Evolutionary conservation across 1,139 yeast genomes (phyloP).

Genomic region (Wickerhamiella infanticola): DNA sequence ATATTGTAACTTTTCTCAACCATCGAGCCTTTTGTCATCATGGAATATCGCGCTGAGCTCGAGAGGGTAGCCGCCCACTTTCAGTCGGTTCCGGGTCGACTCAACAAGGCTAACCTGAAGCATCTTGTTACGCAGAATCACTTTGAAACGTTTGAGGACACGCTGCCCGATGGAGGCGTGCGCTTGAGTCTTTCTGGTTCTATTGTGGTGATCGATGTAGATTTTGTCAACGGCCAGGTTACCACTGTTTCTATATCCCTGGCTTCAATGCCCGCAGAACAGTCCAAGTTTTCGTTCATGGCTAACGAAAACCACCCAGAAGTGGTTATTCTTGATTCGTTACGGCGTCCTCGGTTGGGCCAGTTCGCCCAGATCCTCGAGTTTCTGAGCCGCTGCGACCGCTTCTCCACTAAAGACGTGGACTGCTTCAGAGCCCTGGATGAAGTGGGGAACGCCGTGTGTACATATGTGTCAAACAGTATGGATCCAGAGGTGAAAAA

Average conservation of each 20-base stretch:
- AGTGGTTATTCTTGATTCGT: constrained; percentile 16
- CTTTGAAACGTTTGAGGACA: constrained; percentile 24
- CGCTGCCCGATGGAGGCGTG: constrained; percentile 15
- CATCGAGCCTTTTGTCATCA: background rate
- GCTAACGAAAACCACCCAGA: constrained; percentile 17
- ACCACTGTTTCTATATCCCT: constrained; percentile 18
- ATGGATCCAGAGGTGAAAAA: constrained; percentile 2
- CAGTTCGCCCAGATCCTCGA: constrained; percentile 19
- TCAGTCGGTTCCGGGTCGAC: constrained; percentile 21
- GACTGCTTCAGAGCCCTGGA: constrained; percentile 24
- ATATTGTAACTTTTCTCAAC: too few relatives aligned
- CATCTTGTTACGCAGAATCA: constrained; percentile 17
- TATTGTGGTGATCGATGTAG: constrained; percentile 23
- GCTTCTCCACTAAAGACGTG: constrained; percentile 19
- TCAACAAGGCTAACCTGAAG: constrained; percentile 21
- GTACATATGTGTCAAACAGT: constrained; percentile 4
- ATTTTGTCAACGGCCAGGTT: constrained; percentile 12
- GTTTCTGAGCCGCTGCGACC: constrained; percentile 22
- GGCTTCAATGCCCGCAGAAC: constrained; percentile 18
- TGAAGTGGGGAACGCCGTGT: constrained; percentile 20
- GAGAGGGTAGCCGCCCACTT: constrained; percentile 18
- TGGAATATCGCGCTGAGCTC: constrained; percentile 12
- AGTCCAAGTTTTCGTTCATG: constrained; percentile 17
- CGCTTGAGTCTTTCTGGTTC: constrained; percentile 25
- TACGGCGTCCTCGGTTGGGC: constrained; percentile 20